Base-by-base conservation (phyloP, 306 rosid genomes). In the Hippophae tibetana region DNA sequence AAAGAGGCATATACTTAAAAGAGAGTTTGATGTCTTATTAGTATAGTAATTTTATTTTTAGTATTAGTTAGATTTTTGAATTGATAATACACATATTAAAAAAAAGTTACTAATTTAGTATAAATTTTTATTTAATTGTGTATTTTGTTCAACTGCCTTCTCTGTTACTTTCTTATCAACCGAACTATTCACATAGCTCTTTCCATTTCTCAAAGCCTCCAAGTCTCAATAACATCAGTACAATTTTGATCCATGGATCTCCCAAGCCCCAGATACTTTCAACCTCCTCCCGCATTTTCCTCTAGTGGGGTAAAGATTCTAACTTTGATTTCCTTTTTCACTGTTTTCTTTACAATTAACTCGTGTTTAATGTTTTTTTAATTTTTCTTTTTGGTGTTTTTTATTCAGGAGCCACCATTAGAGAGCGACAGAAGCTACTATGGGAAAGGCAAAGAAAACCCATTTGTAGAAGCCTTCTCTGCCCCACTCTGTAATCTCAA, bases 401-500 rank as follows among this genome's bases (percentile, higher is more conserved):
- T 80, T 60, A 48, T 73, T 66, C 68, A 92, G 95, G 90, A 88
- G 52, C 61, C 85, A 58, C 67, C 76, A 64, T 60, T 76, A 43
- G 81, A 69, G 74, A 72, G 56, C 53, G 77, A 64, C 70, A 59
- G 79, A 67, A 78, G 73, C 82, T 66, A 82, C 72, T 76, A 78
- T 66, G 85, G 75, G 6, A 82, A 73, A 56, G 81, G 51, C 67
- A 80, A 73, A 10, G 65, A 26, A 50, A 70, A 80, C 84, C 97
- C 98, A 63, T 86, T 84, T 80, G 84, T 42, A 9, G 95, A 84
- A 60, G 31, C 63, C 25, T 92, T 85, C 63, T 69, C 81, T 11
- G 97, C 84, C 66, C 97, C 99, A 50, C 90, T 93, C 60, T 93
- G 95, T 87, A 86, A 84, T 62, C 94, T 93, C 38, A 73, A 89